Conservation (phyloP, 1,139 yeast genomes). For the Scheffersomyces insectosa region DNA sequence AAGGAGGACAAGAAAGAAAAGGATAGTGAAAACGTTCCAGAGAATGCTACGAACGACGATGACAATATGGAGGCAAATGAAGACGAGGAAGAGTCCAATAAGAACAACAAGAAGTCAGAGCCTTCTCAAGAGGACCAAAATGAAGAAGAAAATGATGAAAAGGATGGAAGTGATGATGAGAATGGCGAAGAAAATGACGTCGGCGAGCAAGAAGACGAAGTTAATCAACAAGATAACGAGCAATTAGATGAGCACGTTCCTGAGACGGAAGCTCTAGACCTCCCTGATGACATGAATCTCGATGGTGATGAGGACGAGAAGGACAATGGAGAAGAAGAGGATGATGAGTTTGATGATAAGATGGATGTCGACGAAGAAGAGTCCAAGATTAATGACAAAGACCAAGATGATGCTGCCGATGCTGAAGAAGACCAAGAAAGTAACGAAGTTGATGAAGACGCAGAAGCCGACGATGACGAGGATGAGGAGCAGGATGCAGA, state of each 20-base stretch:
- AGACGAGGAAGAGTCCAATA: slow-evolving; percentile 45
- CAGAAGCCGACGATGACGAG: slow-evolving; percentile 30
- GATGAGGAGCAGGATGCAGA: slow-evolving; percentile 21
- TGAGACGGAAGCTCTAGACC: slow-evolving; percentile 76
- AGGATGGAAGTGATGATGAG: slow-evolving; percentile 39
- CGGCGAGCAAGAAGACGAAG: slow-evolving; percentile 79
- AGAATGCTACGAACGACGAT: slow-evolving; percentile 47
- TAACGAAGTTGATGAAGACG: slow-evolving; percentile 23
- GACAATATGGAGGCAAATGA: slow-evolving; percentile 69
- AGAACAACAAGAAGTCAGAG: slow-evolving; percentile 28
- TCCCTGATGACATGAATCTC: slow-evolving; percentile 84
- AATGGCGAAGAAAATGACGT: slow-evolving; percentile 63
- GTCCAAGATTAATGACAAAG: slow-evolving; percentile 20
- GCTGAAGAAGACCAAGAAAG: slow-evolving; percentile 24
- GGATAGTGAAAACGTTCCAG: slow-evolving; percentile 68
- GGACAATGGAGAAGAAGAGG: slow-evolving; percentile 41
- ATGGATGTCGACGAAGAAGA: slow-evolving; percentile 18
- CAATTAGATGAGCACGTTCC: slow-evolving; percentile 72
- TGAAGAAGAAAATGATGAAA: slow-evolving; percentile 27
- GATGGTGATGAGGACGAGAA: slow-evolving; percentile 69
- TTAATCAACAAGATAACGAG: slow-evolving; percentile 69
- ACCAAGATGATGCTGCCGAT: slow-evolving; percentile 16
- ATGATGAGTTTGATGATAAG: slow-evolving; percentile 32
- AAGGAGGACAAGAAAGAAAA: slow-evolving; percentile 72
- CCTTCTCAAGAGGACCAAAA: slow-evolving; percentile 39